These are phyloP conservation scores for Dacryopinax primogenitus DNA, from an alignment of 768 basidiomycete species.

Conservation along the genomic window DNA sequence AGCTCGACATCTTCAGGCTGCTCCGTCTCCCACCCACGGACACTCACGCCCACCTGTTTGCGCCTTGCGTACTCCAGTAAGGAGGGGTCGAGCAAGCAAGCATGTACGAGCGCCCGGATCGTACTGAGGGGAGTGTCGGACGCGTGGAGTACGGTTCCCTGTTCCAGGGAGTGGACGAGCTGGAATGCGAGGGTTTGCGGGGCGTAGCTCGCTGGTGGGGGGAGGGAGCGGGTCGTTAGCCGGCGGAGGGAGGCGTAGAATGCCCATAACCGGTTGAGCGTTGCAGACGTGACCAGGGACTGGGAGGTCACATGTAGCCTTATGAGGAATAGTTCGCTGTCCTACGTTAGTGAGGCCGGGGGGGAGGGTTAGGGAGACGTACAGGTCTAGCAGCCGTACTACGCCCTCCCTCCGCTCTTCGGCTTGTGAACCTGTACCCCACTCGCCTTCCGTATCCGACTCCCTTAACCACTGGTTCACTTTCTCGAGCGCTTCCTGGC, in stretches of 20 bases:
- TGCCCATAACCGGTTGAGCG: not conserved
- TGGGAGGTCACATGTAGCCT: not conserved
- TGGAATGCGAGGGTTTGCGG: not conserved
- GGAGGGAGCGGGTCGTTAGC: not conserved
- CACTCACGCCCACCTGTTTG: not conserved
- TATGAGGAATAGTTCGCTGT: not conserved
- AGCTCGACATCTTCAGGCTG: not conserved
- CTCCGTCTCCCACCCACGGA: not conserved
- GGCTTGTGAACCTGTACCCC: not conserved
- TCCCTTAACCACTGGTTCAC: constrained; percentile 2
- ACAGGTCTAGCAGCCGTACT: not conserved
- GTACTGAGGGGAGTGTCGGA: not conserved
- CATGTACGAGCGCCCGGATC: not conserved
- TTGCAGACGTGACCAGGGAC: not conserved
- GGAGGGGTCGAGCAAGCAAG: not conserved
- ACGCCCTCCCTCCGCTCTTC: not conserved
- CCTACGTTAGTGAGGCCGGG: not conserved
- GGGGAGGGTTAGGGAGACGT: not conserved
- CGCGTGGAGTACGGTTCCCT: not conserved
- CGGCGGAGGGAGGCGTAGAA: not conserved
- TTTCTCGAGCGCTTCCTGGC: not conserved
- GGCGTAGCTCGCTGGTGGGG: not conserved
- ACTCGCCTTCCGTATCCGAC: not conserved
- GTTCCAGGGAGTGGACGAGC: not conserved
- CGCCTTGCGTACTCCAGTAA: not conserved